Conservation (phyloP, 495 filamentous ascomycete genomes). For the Penicillium argentinense region DNA sequence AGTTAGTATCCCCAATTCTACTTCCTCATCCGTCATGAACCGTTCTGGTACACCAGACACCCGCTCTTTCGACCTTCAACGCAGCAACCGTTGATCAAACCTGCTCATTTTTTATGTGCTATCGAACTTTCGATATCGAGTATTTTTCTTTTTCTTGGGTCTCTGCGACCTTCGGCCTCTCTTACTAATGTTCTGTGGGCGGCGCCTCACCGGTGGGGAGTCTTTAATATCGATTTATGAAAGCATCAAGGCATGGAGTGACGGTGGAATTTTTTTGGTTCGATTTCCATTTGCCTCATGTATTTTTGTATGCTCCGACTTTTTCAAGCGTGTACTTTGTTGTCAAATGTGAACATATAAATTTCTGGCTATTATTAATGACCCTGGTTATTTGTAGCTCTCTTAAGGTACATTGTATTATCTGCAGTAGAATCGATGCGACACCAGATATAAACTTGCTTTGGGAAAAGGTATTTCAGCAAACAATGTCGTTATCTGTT, state of each 20-base stretch:
- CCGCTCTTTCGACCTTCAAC: constrained; percentile 19
- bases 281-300: not conserved
- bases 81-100: constrained; percentile 7
- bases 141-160: not conserved
- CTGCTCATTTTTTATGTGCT: too few relatives aligned
- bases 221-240: constrained; percentile 16
- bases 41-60: constrained; percentile 18
- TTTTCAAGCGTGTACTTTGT: constrained; percentile 4
- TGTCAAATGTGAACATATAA: constrained; percentile 15
- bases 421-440: too few relatives aligned
- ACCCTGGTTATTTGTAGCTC: too few relatives aligned
- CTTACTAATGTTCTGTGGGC: constrained; percentile 11
- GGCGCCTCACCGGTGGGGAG: constrained; percentile 20
- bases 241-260: constrained; percentile 28
- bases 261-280: constrained; percentile 19
- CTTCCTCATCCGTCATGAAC: constrained; percentile 35
- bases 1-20: constrained; percentile 26
- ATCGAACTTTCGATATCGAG: too few relatives aligned
- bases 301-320: constrained; percentile 1
- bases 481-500: too few relatives aligned
- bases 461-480: too few relatives aligned
- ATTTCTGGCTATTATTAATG: not conserved
- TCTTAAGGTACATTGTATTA: too few relatives aligned
- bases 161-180: not conserved
- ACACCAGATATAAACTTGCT: too few relatives aligned